A percentile compares a stretch with the other conserved stretches of the same genome.
Evolutionary conservation across 306 rosid species (phyloP).

Genomic region (Corylus heterophylla): DNA sequence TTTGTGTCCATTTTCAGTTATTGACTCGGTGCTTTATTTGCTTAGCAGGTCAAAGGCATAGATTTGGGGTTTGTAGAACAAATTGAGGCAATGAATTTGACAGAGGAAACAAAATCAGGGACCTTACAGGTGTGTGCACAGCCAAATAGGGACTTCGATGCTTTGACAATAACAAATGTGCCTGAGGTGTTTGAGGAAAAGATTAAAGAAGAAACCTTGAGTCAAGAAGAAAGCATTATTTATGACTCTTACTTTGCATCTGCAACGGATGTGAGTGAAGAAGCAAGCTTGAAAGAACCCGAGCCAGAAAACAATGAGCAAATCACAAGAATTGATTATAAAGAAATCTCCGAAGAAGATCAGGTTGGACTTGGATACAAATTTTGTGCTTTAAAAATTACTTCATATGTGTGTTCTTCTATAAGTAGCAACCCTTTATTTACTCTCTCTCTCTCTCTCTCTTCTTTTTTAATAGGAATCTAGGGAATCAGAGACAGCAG

Average conservation of each 20-base stretch:
- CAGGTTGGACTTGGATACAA: no score
- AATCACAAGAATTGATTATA: background rate
- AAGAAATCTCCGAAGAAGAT: no score
- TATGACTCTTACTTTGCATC: background rate
- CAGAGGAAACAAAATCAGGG: slow-evolving; percentile 12
- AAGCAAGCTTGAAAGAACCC: slow-evolving; percentile 24
- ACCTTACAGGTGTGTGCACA: slow-evolving; percentile 18
- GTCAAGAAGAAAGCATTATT: slow-evolving; percentile 5
- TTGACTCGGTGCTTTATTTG: background rate
- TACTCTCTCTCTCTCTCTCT: background rate
- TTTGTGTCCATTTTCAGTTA: background rate
- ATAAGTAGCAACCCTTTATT: no score
- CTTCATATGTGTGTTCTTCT: no score
- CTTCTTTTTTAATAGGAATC: background rate
- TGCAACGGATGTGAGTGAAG: slow-evolving; percentile 20
- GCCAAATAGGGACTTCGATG: slow-evolving; percentile 6
- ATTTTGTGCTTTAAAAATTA: no score
- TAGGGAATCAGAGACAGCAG: slow-evolving; percentile 6
- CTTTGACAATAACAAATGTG: slow-evolving; percentile 13
- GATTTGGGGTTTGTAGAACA: slow-evolving; percentile 21
- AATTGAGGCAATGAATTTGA: slow-evolving; percentile 12
- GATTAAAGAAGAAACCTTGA: slow-evolving; percentile 6
- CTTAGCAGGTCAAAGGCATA: slow-evolving; percentile 24
- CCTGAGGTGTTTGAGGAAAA: slow-evolving; percentile 2
- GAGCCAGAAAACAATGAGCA: slow-evolving; percentile 24